Evolutionary conservation across 495 filamentous ascomycete species (phyloP).

Genomic region (Massariosphaeria phaeospora): DNA sequence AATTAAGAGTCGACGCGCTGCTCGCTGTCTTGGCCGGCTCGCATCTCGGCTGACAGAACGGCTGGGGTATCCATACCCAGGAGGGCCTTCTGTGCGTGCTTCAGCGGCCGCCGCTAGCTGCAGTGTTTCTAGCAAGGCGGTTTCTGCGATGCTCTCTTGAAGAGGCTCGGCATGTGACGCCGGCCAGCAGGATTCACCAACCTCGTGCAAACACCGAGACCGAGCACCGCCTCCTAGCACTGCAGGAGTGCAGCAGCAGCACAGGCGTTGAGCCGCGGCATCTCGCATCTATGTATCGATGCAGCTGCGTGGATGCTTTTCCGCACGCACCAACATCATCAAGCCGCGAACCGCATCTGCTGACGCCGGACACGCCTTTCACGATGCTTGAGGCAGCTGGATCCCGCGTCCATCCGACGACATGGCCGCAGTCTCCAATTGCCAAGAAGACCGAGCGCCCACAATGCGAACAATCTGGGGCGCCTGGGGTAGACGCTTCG

Average conservation of each 20-base stretch:
- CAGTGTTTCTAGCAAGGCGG: neutral
- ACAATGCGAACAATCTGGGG: conserved; percentile 25
- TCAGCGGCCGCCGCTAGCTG: neutral
- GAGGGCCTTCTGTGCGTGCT: neutral
- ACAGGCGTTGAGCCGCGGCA: conserved; percentile 10
- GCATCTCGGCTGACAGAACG: conserved; percentile 17
- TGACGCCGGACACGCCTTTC: conserved; percentile 5
- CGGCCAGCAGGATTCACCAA: neutral
- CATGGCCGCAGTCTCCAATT: neutral
- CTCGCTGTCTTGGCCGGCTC: conserved; percentile 24
- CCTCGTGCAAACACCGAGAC: neutral
- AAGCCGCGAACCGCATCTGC: neutral
- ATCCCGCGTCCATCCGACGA: conserved; percentile 27
- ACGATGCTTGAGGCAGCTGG: conserved; percentile 7
- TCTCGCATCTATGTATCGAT: neutral
- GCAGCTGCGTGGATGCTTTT: neutral
- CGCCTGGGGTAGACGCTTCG: conserved; percentile 2
- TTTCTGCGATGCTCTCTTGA: neutral
- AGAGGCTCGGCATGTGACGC: neutral
- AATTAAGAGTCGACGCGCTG: conserved; percentile 21
- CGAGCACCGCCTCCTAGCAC: too few species aligned
- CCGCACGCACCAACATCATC: conserved; percentile 11
- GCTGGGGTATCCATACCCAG: conserved; percentile 18
- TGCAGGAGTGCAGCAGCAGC: neutral
- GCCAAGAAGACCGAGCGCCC: conserved; percentile 7